These are phyloP conservation scores for Zymoseptoria passerinii DNA, from an alignment of 2,329 filamentous ascomycete species.

Conservation along the genomic window DNA sequence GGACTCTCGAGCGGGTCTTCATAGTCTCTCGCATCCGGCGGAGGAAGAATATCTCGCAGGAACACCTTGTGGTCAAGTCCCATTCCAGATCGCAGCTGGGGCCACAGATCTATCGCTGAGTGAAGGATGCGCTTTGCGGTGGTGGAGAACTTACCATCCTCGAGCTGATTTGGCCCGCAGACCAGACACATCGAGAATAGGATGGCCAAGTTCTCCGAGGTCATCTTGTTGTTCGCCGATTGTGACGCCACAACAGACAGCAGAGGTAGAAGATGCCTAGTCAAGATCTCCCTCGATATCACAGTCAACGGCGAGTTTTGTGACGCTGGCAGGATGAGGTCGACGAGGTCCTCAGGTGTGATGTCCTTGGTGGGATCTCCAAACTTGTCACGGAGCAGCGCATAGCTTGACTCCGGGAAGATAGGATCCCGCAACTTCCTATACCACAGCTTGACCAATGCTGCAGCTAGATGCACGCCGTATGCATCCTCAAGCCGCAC, in stretches of 20 bases:
- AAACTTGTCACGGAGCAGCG: slow-evolving; percentile 38
- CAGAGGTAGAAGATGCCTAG: slow-evolving; percentile 46
- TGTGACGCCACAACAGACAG: slow-evolving; percentile 40
- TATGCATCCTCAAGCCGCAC: slow-evolving; percentile 44
- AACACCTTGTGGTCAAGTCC: slow-evolving; percentile 33
- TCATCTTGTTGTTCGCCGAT: slow-evolving; percentile 48
- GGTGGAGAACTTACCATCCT: slow-evolving; percentile 47
- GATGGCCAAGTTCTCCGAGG: slow-evolving; percentile 45
- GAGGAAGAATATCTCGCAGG: slow-evolving; percentile 33
- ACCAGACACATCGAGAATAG: slow-evolving; percentile 47
- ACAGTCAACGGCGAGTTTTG: slow-evolving; percentile 39
- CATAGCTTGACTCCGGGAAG: slow-evolving; percentile 43
- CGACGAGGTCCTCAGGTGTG: slow-evolving; percentile 36
- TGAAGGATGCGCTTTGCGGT: slow-evolving; percentile 44
- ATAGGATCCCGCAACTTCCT: slow-evolving; percentile 45
- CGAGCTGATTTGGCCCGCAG: slow-evolving; percentile 45
- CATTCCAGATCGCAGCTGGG: slow-evolving; percentile 36
- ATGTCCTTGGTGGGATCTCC: slow-evolving; percentile 31
- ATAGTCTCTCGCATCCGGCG: slow-evolving; percentile 36
- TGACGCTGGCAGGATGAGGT: slow-evolving; percentile 40
- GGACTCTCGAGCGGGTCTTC: slow-evolving; percentile 38
- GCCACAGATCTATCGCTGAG: slow-evolving; percentile 41
- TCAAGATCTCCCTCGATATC: slow-evolving; percentile 41
- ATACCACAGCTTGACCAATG: slow-evolving; percentile 50
- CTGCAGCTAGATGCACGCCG: slow-evolving; percentile 45